Conservation (phyloP, 495 filamentous ascomycete genomes). For the Talaromyces adpressus region DNA sequence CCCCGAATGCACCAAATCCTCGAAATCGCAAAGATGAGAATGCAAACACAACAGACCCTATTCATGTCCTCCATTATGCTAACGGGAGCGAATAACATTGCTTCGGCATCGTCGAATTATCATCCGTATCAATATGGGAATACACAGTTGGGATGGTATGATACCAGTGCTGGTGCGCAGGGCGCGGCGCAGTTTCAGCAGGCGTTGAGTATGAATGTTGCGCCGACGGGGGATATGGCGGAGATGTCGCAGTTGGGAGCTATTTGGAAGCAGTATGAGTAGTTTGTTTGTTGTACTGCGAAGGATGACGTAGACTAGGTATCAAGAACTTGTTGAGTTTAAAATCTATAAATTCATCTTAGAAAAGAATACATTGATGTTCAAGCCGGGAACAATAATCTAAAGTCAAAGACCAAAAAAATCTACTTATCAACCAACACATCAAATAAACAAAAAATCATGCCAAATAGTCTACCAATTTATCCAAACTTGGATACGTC, state of each 20-base stretch:
- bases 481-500: not conserved
- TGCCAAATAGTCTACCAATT: not conserved
- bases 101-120: not conserved
- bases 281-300: not conserved
- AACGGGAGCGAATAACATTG: constrained; percentile 6
- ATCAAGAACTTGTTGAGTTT: no score
- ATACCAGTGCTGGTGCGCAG: constrained; percentile 8
- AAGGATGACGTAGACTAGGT: not conserved
- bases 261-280: constrained; percentile 9
- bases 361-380: not conserved
- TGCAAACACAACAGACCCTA: constrained; percentile 7
- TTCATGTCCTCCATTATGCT: constrained; percentile 9
- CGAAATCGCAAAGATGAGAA: constrained; percentile 12
- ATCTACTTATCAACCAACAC: not conserved
- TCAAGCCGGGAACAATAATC: not conserved
- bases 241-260: constrained; percentile 7
- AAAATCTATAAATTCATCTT: not conserved
- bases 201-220: constrained; percentile 7
- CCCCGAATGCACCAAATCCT: constrained; percentile 18
- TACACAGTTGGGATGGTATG: constrained; percentile 6
- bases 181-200: constrained; percentile 8
- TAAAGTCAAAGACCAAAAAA: not conserved
- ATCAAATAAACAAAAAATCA: not conserved
- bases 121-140: constrained; percentile 5
- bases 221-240: constrained; percentile 4